Evolutionary conservation across 176 grass and related monocot species (phyloP), one percentile per base, ranked within the genome.

Genomic region (Musa schizocarpa): DNA sequence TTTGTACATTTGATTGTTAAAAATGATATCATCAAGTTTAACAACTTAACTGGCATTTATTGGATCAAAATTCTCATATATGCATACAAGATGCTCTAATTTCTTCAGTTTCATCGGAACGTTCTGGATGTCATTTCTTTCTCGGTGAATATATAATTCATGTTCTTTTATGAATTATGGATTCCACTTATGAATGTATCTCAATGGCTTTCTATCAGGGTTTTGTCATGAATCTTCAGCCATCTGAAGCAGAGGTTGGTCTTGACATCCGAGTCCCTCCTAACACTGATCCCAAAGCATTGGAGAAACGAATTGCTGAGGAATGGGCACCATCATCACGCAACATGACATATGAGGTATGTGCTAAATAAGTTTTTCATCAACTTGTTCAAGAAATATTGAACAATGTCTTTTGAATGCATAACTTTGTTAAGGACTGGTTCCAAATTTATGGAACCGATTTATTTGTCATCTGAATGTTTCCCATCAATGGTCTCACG

Each of bases 141-240:
- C 57, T 61, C 9, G 57, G 16, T 1, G n/a, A 61, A 61, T 19
- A n/a, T 68, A 34, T 14, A 13, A 12, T 54, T 21, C 4, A 12
- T 20, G 50, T 73, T 73, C 26, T 22, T 24, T 9, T 8, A 54
- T 55, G 11, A 51, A 17, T 13, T 21, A 21, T 20, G 19, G 17
- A 9, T 25, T 62, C 61, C 3, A 66, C 27, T 66, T 43, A 53
- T 48, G 25, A 52, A 20, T 49, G 13, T 13, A 26, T n/a, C 13
- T 25, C 21, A 54, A 25, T 25, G 71, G 65, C 67, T 79, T 83
- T 88, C 23, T 77, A 61, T 79, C 48, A 99, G 90, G 95, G 95
- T 75, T 99, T 99, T 84, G 88, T 99, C 52, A 99, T 99, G 95
- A 99, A 99, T 73, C 82, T 99, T 56, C 90, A 99, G 78, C 95